Evolutionary conservation across 495 filamentous ascomycete genomes (phyloP), one percentile per base, ranked within the genome.

Genomic region (Aspergillus carlsbadensis): DNA sequence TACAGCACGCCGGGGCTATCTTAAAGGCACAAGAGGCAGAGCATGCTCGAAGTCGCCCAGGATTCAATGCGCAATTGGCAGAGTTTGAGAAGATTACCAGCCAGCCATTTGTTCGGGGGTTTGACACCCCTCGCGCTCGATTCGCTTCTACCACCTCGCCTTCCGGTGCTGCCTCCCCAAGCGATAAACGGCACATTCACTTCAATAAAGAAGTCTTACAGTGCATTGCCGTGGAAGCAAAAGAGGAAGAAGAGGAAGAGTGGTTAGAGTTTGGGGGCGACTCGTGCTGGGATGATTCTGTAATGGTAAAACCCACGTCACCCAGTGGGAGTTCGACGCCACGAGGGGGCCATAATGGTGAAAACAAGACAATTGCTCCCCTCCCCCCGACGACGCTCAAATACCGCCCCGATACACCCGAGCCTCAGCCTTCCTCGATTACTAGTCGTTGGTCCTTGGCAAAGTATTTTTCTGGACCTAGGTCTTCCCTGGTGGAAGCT

Each of bases 171-270:
- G 73, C 75, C 2, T 92, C 91, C 5, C 92, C 92, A 5, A 73
- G 72, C 50, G 89, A 88, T 63, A 80, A 78, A 54, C 90, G 87
- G 40, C 94, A 96, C 66, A 98, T 98, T 46, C 90, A 96, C 67
- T 98, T 98, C 73, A 94, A 96, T 69, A 87, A 97, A 65, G 89
- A 90, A 71, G 94, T 98, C 10, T 85, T 91, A 63, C 93, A 98
- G 66, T 97, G 92, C 64, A 97, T 97, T 49, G 94, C 94, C 4
- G 87, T 98, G 21, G 92, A 98, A 22, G 78, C 83, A 51, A 92
- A 94, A 64, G 85, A 86, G 5, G 88, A 92, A 7, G 88, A 91
- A 13, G 82, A 86, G 10, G 70, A 59, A 36, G 26, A 29, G 26
- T 71, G 69, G 58, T 74, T 73, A 49, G 60, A 66, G 40, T 75